phyloP scores from a whole-genome alignment of 768 basidiomycete species.

The Hydnum rufescens region DNA sequence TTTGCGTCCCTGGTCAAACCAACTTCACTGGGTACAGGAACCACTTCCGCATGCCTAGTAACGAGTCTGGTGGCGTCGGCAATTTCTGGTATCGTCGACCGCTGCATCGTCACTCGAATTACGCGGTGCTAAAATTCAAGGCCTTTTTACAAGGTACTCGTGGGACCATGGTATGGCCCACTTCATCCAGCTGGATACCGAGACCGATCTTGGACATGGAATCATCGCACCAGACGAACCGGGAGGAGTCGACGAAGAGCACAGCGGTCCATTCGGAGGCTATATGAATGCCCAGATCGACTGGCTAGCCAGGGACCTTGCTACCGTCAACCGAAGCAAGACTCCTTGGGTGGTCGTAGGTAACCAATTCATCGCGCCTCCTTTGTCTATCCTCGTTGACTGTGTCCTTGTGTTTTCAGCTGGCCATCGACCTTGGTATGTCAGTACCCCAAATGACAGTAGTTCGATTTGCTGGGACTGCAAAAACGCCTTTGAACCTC shows the following conservation, averaged over 20 bases:
- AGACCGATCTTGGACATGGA: conserved; percentile 10
- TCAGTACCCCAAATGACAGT: not conserved
- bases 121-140: too few species aligned
- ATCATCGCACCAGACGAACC: not conserved
- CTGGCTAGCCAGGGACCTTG: not conserved
- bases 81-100: too few species aligned
- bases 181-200: conserved; percentile 13
- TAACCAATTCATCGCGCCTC: too few species aligned
- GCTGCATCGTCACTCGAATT: too few species aligned
- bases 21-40: too few species aligned
- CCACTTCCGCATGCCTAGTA: too few species aligned
- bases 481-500: conserved; percentile 13
- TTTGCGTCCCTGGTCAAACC: not conserved
- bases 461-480: not conserved
- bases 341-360: not conserved
- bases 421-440: not conserved
- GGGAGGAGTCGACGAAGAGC: not conserved
- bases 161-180: conserved; percentile 15
- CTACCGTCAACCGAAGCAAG: not conserved
- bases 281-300: not conserved
- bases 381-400: too few species aligned
- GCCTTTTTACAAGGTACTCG: too few species aligned
- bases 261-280: not conserved
- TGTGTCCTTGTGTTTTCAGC: too few species aligned
- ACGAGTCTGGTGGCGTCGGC: too few species aligned